Evolutionary conservation across 805 yeast genomes (phyloP).

Genomic region (Lipomyces kockii): DNA sequence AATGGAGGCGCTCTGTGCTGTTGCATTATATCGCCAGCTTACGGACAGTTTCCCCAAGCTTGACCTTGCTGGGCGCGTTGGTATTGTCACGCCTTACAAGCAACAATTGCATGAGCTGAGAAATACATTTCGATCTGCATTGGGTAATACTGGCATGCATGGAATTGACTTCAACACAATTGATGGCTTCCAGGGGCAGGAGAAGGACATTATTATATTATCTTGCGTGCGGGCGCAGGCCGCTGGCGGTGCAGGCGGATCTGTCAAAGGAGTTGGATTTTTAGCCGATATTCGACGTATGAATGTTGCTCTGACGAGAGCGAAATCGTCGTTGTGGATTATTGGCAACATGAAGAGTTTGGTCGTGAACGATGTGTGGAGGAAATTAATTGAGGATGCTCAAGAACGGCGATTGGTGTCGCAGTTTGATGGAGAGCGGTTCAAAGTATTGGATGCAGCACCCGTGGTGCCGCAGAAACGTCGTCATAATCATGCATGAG

Average conservation of each 20-base stretch:
- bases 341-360: constrained; percentile 79
- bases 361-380: constrained; percentile 72
- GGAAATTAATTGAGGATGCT: constrained; percentile 68
- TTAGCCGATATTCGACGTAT: constrained; percentile 89
- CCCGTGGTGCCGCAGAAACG: not conserved
- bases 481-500: not conserved
- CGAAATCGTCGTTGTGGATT: constrained; percentile 89
- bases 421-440: constrained; percentile 9
- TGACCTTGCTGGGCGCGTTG: constrained; percentile 74
- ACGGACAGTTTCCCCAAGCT: constrained; percentile 54
- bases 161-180: constrained; percentile 90
- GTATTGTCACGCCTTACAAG: constrained; percentile 92
- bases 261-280: constrained; percentile 99
- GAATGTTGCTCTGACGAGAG: constrained; percentile 97
- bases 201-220: constrained; percentile 88
- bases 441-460: not conserved
- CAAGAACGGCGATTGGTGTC: constrained; percentile 48
- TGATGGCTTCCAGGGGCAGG: constrained; percentile 98
- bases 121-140: constrained; percentile 58
- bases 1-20: constrained; percentile 73
- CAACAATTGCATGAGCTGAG: constrained; percentile 74
- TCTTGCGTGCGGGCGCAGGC: constrained; percentile 91
- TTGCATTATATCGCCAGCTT: constrained; percentile 65
- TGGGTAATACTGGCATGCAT: constrained; percentile 65
- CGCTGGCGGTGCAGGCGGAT: constrained; percentile 47